Conservation (phyloP, 306 rosid species). For the Gastrolobium bilobum region DNA sequence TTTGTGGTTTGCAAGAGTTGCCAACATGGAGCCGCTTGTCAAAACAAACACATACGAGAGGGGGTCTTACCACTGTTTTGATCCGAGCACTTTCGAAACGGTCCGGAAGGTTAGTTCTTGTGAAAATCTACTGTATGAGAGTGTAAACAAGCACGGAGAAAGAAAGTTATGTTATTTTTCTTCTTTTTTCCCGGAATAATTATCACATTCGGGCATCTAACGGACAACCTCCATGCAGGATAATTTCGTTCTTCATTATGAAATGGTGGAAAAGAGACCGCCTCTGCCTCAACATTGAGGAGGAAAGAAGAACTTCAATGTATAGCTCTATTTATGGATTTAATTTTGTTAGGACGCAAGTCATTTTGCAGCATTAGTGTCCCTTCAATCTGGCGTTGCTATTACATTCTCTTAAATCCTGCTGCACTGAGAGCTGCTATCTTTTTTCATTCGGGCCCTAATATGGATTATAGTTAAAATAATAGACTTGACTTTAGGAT, state of each 20-base stretch:
- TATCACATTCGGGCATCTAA: constrained; percentile 11
- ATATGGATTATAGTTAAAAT: constrained; percentile 28
- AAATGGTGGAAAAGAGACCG: constrained; percentile 84
- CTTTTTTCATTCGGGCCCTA: not conserved
- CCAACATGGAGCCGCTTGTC: constrained; percentile 82
- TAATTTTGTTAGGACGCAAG: constrained; percentile 47
- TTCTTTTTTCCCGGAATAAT: not conserved
- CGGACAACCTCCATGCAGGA: constrained; percentile 65
- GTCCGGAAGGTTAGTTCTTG: constrained; percentile 72
- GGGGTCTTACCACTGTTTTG: constrained; percentile 89
- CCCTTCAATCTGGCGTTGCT: constrained; percentile 37
- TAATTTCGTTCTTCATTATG: constrained; percentile 75
- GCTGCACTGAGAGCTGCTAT: constrained; percentile 37
- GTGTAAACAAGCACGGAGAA: not conserved
- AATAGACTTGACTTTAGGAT: constrained; percentile 33
- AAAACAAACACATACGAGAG: constrained; percentile 78
- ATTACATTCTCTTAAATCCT: constrained; percentile 37
- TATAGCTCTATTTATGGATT: constrained; percentile 52
- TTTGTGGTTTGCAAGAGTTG: constrained; percentile 71
- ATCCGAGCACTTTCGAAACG: constrained; percentile 76
- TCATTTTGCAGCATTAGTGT: constrained; percentile 43
- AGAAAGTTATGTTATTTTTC: not conserved
- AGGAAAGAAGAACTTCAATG: constrained; percentile 38
- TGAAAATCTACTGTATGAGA: not conserved
- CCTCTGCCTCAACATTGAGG: constrained; percentile 68